Base-by-base conservation (phyloP, 176 grass and related monocot species). In the Carex kokanica region DNA sequence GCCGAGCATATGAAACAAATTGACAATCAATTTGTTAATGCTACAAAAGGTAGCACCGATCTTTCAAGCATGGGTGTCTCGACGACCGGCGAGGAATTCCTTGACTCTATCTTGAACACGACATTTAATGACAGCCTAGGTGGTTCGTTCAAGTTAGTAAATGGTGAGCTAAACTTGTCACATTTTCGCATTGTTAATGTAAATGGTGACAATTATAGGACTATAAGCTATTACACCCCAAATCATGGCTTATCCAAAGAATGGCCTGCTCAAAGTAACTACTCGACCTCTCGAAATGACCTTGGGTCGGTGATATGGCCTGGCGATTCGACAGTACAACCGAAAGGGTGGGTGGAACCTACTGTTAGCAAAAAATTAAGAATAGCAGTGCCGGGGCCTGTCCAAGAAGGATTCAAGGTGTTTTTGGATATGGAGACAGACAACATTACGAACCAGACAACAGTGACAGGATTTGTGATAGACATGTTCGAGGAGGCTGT, bases 401-500 rank as follows among this genome's bases (percentile, higher is more conserved):
- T 21, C 2, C 81, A 6, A 18, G 84, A 86, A 66, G 77, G 47
- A 43, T 89, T 88, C 72, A 29, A 59, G 21, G 61, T 89, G 10
- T 86, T 96, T 74, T 61, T 93, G 17, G 84, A 85, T 38, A 49
- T 83, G 14, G 80, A 88, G 77, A 89, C 23, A 4, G 66, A 91
- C 89, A 81, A 85, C 10, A 5, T 64, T 6, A 91, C 87, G 1
- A 69, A 79, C 29, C 27, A 31, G 17, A 84, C 71, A 23, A 59
- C 25, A 60, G 92, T 90, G 3, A 79, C 87, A 14, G 95, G 95
- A 58, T 98, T 86, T 82, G 92, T 86, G 12, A 75, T 94, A 67
- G 95, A 98, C 57, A 91, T 94, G 71, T 98, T 98, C 84, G 90
- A 98, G 92, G 90, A 92, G 86, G 95, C 95, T 17, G 90, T 94